Percentiles rank a stretch among this genome's conserved stretches.
phyloP scores from a whole-genome alignment of 202 grass and related monocot species.

The Panicum virgatum region DNA sequence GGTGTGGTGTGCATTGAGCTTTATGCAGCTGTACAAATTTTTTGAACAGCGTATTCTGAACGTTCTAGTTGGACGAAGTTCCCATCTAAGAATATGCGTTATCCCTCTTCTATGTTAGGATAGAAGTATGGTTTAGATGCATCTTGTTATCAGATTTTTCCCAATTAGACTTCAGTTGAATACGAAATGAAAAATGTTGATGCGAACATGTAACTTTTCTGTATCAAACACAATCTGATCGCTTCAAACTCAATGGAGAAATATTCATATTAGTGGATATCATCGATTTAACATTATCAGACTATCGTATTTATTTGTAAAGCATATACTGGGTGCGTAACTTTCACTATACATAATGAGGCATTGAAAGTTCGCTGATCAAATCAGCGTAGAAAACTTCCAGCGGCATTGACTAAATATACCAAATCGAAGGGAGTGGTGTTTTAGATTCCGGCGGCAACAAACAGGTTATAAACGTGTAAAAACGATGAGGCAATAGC shows the following conservation, averaged over 20 bases:
- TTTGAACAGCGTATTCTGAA: neutral
- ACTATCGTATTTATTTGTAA: neutral
- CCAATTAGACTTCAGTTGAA: neutral
- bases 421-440: no score
- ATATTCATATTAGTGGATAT: neutral
- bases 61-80: neutral
- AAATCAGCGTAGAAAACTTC: no score
- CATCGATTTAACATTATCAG: neutral
- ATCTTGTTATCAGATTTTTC: neutral
- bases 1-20: conserved; percentile 17
- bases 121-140: neutral
- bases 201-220: neutral
- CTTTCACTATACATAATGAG: no score
- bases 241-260: neutral
- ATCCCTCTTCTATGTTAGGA: neutral
- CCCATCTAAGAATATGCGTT: neutral
- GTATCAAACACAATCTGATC: neutral
- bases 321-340: neutral
- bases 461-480: no score
- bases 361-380: no score
- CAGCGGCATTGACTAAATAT: no score
- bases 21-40: conserved; percentile 1
- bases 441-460: no score
- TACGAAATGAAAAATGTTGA: neutral
- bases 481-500: no score